These are phyloP conservation scores for Nymphaea thermarum DNA, from an alignment of 164 flowering plant species.

Conservation along the genomic window DNA sequence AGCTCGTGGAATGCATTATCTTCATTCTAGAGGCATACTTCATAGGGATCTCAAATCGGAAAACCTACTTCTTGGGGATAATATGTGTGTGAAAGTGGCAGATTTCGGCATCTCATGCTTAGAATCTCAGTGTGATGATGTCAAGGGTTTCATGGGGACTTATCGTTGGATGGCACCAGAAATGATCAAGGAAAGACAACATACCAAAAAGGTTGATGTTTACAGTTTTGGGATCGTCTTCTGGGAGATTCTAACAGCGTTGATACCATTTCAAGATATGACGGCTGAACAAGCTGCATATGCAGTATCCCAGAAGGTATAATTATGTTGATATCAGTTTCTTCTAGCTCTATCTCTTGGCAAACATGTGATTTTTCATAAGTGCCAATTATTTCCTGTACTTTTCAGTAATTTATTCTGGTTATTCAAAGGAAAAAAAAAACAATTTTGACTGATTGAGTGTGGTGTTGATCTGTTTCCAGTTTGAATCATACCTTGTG, in stretches of 20 bases:
- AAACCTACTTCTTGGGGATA: slow-evolving; percentile 72
- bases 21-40: slow-evolving; percentile 79
- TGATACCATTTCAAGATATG: slow-evolving; percentile 88
- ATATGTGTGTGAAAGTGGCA: slow-evolving; percentile 83
- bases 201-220: slow-evolving; percentile 89
- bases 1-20: slow-evolving; percentile 86
- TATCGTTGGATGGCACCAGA: slow-evolving; percentile 99
- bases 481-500: too few relatives aligned
- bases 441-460: too few relatives aligned
- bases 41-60: slow-evolving; percentile 96
- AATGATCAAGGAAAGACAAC: slow-evolving; percentile 81
- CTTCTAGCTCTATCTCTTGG: not conserved
- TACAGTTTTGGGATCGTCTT: slow-evolving; percentile 91
- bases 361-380: not conserved
- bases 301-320: slow-evolving; percentile 94
- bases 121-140: slow-evolving; percentile 76
- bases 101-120: slow-evolving; percentile 96
- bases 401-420: too few relatives aligned
- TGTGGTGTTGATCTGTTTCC: too few relatives aligned
- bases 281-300: slow-evolving; percentile 98
- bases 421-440: too few relatives aligned
- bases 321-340: not conserved
- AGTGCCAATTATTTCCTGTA: too few relatives aligned
- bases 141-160: slow-evolving; percentile 84
- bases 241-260: slow-evolving; percentile 91